Conservation (phyloP, 1,284 basidiomycete species). For the Fistulinella staudtii region DNA sequence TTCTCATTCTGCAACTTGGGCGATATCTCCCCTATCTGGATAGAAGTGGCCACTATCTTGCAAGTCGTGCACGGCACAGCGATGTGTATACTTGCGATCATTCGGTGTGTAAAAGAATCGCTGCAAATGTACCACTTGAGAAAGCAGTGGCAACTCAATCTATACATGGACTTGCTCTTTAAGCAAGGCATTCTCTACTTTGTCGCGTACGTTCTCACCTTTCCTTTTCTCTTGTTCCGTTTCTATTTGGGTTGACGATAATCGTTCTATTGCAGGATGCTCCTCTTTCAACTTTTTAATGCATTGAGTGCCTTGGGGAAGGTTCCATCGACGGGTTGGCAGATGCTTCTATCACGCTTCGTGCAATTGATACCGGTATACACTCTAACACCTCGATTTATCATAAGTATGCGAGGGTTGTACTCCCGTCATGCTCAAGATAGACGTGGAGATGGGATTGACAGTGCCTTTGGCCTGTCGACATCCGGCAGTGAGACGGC, state of each 20-base stretch:
- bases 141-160: background rate
- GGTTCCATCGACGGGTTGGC: background rate
- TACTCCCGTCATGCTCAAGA: background rate
- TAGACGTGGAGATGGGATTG: background rate
- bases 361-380: background rate
- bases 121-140: background rate
- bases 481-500: background rate
- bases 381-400: background rate
- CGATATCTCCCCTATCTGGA: background rate
- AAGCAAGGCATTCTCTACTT: background rate
- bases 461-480: background rate
- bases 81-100: background rate
- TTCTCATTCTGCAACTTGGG: background rate
- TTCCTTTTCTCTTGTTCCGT: too few relatives aligned
- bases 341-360: background rate
- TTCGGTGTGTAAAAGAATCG: background rate
- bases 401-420: background rate
- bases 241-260: background rate
- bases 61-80: background rate
- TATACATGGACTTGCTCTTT: background rate
- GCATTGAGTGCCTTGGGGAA: background rate
- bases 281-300: background rate
- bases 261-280: background rate
- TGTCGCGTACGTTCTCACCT: background rate
- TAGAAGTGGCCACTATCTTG: background rate